Conservation (phyloP, 2,329 filamentous ascomycete species). For the Botrytis pseudocinerea region DNA sequence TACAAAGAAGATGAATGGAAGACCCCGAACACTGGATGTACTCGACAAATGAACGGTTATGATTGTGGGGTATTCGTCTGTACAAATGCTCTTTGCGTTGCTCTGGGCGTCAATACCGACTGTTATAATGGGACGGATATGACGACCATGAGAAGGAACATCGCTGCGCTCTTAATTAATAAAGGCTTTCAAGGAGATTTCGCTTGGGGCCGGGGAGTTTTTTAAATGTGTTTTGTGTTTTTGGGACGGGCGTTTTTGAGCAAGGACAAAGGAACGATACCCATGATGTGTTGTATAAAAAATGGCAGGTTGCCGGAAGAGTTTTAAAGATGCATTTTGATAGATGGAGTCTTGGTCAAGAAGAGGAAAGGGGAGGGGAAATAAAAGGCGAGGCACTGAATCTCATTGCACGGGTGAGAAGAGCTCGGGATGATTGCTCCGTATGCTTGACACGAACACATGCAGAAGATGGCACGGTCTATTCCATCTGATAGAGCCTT, state of each 20-base stretch:
- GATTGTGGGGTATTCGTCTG: constrained; percentile 80
- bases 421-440: background rate
- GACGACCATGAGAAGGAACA: constrained; percentile 57
- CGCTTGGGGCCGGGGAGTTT: constrained; percentile 33
- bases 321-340: constrained; percentile 9
- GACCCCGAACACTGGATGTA: constrained; percentile 49
- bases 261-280: constrained; percentile 32
- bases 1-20: constrained; percentile 63
- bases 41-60: constrained; percentile 63
- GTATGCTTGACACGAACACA: constrained; percentile 2
- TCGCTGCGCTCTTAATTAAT: constrained; percentile 67
- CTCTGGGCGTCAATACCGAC: constrained; percentile 44
- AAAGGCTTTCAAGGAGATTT: constrained; percentile 66
- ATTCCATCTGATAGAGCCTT: constrained; percentile 6
- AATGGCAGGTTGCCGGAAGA: constrained; percentile 5
- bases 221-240: constrained; percentile 17
- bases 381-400: background rate
- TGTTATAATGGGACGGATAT: constrained; percentile 57
- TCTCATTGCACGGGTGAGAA: background rate
- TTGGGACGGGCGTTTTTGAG: constrained; percentile 26
- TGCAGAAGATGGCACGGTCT: background rate
- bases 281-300: constrained; percentile 24
- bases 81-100: constrained; percentile 66
- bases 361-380: background rate
- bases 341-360: constrained; percentile 6